Conservation (phyloP, 78 protist genomes). For the Dictyostelium capitatum region DNA sequence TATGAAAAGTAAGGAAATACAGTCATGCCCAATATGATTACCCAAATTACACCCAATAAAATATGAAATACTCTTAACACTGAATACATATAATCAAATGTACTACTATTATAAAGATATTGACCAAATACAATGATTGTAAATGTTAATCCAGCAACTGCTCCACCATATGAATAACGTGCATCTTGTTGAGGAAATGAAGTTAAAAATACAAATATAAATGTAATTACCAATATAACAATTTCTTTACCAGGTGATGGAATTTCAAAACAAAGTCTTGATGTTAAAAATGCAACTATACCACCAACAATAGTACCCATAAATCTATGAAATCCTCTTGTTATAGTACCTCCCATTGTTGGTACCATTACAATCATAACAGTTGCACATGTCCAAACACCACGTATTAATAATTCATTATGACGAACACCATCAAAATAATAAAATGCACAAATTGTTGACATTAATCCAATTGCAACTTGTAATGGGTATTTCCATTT, state of each 20-base stretch:
- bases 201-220: neutral
- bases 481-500: constrained; percentile 68
- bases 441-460: constrained; percentile 13
- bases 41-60: constrained; percentile 44
- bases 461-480: constrained; percentile 27
- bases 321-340: constrained; percentile 43
- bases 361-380: constrained; percentile 55
- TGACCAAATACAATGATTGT: constrained; percentile 28
- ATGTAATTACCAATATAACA: neutral
- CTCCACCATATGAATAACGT: constrained; percentile 42
- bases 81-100: constrained; percentile 27
- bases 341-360: constrained; percentile 33
- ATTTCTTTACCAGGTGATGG: constrained; percentile 26
- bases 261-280: neutral
- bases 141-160: constrained; percentile 50
- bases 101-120: neutral
- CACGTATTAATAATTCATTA: constrained; percentile 34
- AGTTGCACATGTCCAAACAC: constrained; percentile 74
- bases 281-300: constrained; percentile 25
- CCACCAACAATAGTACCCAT: constrained; percentile 55
- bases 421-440: constrained; percentile 39
- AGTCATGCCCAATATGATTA: neutral
- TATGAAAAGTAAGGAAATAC: constrained; percentile 50
- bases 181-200: constrained; percentile 68
- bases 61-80: constrained; percentile 36